Base-by-base conservation (phyloP, 2,329 filamentous ascomycete genomes). In the Orbilia javanica region DNA sequence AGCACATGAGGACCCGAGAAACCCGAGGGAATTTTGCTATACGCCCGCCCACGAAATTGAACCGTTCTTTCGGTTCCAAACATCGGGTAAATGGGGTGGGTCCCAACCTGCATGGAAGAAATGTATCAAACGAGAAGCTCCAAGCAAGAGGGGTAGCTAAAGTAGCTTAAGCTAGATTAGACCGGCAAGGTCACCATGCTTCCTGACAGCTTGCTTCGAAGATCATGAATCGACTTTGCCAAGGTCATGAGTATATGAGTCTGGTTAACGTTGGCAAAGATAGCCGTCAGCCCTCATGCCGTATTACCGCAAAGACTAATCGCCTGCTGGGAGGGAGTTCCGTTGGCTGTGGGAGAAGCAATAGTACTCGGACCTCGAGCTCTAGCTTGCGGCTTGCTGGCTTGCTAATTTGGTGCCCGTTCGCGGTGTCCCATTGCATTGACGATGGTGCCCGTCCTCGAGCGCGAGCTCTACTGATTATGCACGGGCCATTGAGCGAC, bases 11-110 rank as follows among this genome's bases (percentile, higher is more conserved):
- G 55, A 60, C 55, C 55, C 55, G 55, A 60, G 55, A 60, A 60
- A 60, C 71, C 74, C 74, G 74, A 78, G 74, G 74, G 67, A 78
- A 78, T 78, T 78, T 78, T 57, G 74, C 67, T 57, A 78, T 72
- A 67, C 66, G 73, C 39, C 42, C 29, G 22, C 62, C 36, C 55
- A 60, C 55, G 34, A 60, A 36, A 36, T 50, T 60, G 48, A 66
- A 42, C 66, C 69, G 29, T 71, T 72, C 67, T 25, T 72, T 78
- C 74, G 74, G 74, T 78, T 78, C 74, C 74, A 78, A 63, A 68
- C 44, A 67, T 72, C 53, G 67, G 74, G 74, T 72, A 72, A 72
- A 72, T 72, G 42, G 34, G 46, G 74, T 72, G 68, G 72, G 65
- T 67, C 65, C n/a, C 64, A 48, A 29, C 27, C 62, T 77, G 55